Evolutionary conservation across 352 stramenopile species (phyloP).

Genomic region (Globisporangium spinosum): DNA sequence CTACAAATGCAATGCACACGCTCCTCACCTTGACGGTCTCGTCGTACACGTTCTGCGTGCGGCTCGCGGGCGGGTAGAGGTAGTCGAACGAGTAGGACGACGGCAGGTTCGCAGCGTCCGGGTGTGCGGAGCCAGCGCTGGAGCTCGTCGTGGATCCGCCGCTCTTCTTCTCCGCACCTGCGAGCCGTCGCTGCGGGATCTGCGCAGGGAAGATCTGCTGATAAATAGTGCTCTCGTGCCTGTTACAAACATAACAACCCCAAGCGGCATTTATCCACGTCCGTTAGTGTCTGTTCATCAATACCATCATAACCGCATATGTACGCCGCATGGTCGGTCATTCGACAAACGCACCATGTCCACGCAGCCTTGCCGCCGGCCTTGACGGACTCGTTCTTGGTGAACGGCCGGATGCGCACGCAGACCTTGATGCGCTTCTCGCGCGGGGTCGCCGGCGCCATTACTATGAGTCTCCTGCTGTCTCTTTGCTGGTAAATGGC

Average conservation of each 20-base stretch:
- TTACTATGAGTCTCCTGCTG: background rate
- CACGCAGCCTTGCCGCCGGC: conserved; percentile 74
- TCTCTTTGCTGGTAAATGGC: background rate
- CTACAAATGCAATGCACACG: background rate
- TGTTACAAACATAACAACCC: conserved; percentile 10
- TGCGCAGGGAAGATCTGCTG: conserved; percentile 82
- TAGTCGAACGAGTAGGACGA: conserved; percentile 87
- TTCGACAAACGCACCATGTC: conserved; percentile 48
- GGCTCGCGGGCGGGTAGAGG: conserved; percentile 67
- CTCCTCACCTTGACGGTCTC: conserved; percentile 60
- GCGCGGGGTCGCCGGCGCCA: conserved; percentile 22
- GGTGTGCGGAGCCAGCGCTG: conserved; percentile 22
- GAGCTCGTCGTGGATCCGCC: conserved; percentile 37
- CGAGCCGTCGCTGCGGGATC: conserved; percentile 32
- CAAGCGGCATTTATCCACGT: background rate
- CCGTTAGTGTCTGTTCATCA: background rate
- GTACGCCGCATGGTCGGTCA: background rate
- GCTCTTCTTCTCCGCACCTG: conserved; percentile 22
- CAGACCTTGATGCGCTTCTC: conserved; percentile 80
- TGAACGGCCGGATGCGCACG: conserved; percentile 74
- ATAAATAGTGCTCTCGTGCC: conserved; percentile 87
- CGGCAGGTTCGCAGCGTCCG: conserved; percentile 37
- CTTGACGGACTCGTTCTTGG: conserved; percentile 63
- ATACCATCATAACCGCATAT: background rate
- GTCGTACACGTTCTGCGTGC: conserved; percentile 83